Evolutionary conservation across 2,329 filamentous ascomycete genomes (phyloP).

Genomic region (Thermochaetoides dissita): DNA sequence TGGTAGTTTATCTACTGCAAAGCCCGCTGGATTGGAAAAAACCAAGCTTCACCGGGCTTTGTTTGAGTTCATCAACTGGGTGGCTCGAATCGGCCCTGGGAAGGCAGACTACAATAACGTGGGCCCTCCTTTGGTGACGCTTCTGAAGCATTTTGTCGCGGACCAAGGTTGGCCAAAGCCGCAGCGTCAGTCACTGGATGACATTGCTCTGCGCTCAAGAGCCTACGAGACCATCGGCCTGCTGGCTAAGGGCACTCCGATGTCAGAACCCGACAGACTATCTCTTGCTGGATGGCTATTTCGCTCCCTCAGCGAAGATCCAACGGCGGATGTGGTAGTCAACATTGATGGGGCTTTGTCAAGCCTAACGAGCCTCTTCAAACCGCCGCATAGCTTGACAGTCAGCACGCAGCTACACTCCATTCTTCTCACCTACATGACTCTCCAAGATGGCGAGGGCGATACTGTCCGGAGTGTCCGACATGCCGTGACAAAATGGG

Average conservation of each 20-base stretch:
- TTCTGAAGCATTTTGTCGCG: slow-evolving; percentile 60
- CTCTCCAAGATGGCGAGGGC: slow-evolving; percentile 30
- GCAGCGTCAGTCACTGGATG: slow-evolving; percentile 33
- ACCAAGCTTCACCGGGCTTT: slow-evolving; percentile 69
- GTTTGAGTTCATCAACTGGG: slow-evolving; percentile 77
- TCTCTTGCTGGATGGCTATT: slow-evolving; percentile 63
- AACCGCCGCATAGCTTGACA: slow-evolving; percentile 15
- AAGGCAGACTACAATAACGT: slow-evolving; percentile 47
- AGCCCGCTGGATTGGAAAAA: slow-evolving; percentile 53
- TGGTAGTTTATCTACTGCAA: slow-evolving; percentile 5
- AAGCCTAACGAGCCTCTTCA: slow-evolving; percentile 44
- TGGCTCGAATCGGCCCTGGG: slow-evolving; percentile 56
- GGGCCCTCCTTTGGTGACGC: slow-evolving; percentile 52
- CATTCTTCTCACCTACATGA: slow-evolving; percentile 58
- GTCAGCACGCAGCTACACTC: slow-evolving; percentile 26
- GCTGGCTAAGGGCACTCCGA: slow-evolving; percentile 51
- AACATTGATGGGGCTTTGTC: slow-evolving; percentile 84
- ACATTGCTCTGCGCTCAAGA: slow-evolving; percentile 56
- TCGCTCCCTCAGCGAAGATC: slow-evolving; percentile 65
- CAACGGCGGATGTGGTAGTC: slow-evolving; percentile 60
- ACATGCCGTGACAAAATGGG: slow-evolving; percentile 75
- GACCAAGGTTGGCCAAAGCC: slow-evolving; percentile 70
- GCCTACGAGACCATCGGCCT: slow-evolving; percentile 87
- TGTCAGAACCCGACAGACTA: slow-evolving; percentile 39
- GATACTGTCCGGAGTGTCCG: slow-evolving; percentile 58